Percentiles rank a stretch among this genome's conserved stretches.
These are phyloP conservation scores for Metrosideros polymorpha DNA, from an alignment of 441 rosid genomes.

Conservation along the genomic window DNA sequence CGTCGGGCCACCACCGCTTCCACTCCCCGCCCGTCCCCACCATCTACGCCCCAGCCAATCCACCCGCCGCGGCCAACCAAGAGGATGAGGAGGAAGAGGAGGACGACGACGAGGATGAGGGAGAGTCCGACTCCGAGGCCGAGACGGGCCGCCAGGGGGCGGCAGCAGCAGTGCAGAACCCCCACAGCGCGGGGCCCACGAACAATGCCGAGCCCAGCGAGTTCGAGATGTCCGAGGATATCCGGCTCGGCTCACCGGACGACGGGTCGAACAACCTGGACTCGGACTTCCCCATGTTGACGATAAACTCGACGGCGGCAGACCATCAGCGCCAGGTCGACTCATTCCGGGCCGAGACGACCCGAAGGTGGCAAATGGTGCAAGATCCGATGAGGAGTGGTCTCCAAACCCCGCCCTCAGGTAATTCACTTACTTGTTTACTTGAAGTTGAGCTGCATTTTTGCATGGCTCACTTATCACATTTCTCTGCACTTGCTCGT, in stretches of 20 bases:
- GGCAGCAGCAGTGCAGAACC: neutral
- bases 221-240: constrained; percentile 70
- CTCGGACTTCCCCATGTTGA: constrained; percentile 31
- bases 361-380: constrained; percentile 33
- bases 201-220: constrained; percentile 40
- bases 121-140: constrained; percentile 37
- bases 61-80: constrained; percentile 7
- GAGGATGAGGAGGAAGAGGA: constrained; percentile 9
- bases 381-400: constrained; percentile 17
- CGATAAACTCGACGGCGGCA: constrained; percentile 1
- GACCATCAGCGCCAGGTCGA: constrained; percentile 27
- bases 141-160: constrained; percentile 25
- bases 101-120: constrained; percentile 22
- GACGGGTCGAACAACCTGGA: constrained; percentile 51
- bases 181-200: neutral
- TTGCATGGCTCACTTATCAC: neutral
- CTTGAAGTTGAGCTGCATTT: neutral
- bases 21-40: constrained; percentile 27
- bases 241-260: constrained; percentile 60
- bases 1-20: constrained; percentile 37
- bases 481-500: neutral
- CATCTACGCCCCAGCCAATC: constrained; percentile 14
- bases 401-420: constrained; percentile 25
- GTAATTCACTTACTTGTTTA: constrained; percentile 2
- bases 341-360: constrained; percentile 29